Conservation (phyloP, 176 grass and related monocot species). For the Rhynchospora pubera region DNA sequence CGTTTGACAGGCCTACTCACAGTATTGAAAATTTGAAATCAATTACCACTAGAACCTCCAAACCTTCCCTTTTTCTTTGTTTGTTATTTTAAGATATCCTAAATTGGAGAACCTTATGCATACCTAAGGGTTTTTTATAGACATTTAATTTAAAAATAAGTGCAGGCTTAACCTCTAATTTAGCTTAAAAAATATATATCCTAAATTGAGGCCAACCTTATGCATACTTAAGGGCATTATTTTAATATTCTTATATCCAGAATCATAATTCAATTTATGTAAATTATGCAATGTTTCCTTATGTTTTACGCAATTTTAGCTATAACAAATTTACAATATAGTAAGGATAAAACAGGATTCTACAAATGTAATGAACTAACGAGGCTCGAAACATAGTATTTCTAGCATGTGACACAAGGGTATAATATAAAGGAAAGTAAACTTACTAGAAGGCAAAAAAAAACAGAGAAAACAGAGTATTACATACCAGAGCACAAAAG, state of each 20-base stretch:
- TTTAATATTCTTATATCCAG: no score
- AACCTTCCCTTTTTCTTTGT: neutral
- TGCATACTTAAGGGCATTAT: neutral
- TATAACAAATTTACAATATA: neutral
- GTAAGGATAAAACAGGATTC: neutral
- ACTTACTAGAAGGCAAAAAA: neutral
- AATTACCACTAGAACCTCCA: neutral
- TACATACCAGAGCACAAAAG: slow-evolving; percentile 47
- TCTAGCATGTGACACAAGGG: neutral
- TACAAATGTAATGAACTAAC: neutral
- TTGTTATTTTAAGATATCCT: neutral
- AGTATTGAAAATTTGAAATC: no score
- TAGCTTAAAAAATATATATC: no score
- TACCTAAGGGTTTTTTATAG: no score
- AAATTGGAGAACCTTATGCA: neutral
- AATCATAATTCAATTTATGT: neutral
- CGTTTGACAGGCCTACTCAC: no score
- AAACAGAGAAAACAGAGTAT: neutral
- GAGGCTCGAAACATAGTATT: neutral
- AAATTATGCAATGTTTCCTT: neutral
- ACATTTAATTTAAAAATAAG: no score
- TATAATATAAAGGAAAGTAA: neutral
- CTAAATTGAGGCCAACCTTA: neutral
- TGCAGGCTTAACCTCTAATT: no score
- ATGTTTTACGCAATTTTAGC: neutral